phyloP scores from a whole-genome alignment of 257 asterid species.

The Henckelia pumila region DNA sequence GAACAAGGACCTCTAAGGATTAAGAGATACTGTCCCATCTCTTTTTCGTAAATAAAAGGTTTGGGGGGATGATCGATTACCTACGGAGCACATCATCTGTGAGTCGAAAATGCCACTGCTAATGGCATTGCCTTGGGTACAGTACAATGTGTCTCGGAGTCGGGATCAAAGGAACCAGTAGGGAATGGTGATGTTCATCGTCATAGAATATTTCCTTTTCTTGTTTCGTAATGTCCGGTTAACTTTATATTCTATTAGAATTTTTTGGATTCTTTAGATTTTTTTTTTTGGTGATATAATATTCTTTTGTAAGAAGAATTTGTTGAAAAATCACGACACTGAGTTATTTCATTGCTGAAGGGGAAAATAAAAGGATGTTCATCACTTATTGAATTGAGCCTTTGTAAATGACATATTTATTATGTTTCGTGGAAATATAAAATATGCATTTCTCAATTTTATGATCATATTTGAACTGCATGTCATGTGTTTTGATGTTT shows the following conservation, averaged over 20 bases:
- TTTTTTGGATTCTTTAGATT: constrained; percentile 30
- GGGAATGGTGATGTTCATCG: constrained; percentile 21
- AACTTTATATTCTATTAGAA: background rate
- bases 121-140: background rate
- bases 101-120: background rate
- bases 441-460: too few relatives aligned
- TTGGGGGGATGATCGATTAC: too few relatives aligned
- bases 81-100: background rate
- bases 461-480: too few relatives aligned
- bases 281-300: constrained; percentile 12
- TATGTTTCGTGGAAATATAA: constrained; percentile 5
- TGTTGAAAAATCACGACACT: background rate
- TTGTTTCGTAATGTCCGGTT: constrained; percentile 10
- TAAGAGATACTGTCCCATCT: background rate
- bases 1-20: background rate
- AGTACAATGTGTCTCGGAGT: background rate
- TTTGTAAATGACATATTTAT: constrained; percentile 8
- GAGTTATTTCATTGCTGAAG: constrained; percentile 12
- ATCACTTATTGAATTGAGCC: constrained; percentile 19
- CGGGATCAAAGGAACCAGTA: constrained; percentile 9
- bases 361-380: constrained; percentile 18
- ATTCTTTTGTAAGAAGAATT: constrained; percentile 45
- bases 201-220: background rate
- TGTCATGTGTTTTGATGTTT: too few relatives aligned
- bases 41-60: background rate